These are phyloP conservation scores for Rosa persica DNA, from an alignment of 306 rosid genomes.

Conservation along the genomic window DNA sequence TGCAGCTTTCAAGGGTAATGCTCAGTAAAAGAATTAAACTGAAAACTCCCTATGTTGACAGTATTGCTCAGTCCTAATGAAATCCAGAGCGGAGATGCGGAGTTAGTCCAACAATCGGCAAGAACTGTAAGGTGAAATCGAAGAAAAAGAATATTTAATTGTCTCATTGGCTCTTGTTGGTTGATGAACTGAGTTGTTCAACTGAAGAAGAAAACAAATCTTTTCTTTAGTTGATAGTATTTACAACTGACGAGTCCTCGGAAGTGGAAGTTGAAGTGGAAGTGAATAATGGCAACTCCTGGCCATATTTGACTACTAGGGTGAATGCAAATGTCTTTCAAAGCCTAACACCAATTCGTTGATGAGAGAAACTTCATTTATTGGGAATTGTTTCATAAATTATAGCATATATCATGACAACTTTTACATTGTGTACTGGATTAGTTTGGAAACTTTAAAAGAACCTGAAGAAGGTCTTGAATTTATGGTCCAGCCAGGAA, in stretches of 20 bases:
- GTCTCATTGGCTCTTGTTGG: background rate
- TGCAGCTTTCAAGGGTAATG: slow-evolving; percentile 55
- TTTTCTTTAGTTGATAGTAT: background rate
- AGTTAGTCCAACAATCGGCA: slow-evolving; percentile 43
- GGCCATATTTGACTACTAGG: background rate
- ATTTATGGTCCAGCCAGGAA: slow-evolving; percentile 43
- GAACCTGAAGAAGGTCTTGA: slow-evolving; percentile 58
- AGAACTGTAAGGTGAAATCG: slow-evolving; percentile 18
- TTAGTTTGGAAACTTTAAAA: slow-evolving; percentile 64
- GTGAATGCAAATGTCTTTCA: background rate
- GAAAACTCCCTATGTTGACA: slow-evolving; percentile 37
- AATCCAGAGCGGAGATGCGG: slow-evolving; percentile 42
- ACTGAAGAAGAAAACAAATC: background rate
- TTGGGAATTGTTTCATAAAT: too few relatives aligned
- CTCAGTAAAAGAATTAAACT: slow-evolving; percentile 53
- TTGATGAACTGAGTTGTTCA: background rate
- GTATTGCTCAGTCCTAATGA: slow-evolving; percentile 37
- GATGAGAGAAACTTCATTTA: background rate
- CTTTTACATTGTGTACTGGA: slow-evolving; percentile 73
- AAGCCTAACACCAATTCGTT: background rate
- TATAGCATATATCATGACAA: slow-evolving; percentile 33
- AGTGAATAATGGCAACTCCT: background rate
- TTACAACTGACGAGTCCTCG: background rate
- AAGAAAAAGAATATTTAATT: background rate
- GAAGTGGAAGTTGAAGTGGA: background rate